Evolutionary conservation across 768 basidiomycete genomes (phyloP).

Genomic region (Pholiota microspora): DNA sequence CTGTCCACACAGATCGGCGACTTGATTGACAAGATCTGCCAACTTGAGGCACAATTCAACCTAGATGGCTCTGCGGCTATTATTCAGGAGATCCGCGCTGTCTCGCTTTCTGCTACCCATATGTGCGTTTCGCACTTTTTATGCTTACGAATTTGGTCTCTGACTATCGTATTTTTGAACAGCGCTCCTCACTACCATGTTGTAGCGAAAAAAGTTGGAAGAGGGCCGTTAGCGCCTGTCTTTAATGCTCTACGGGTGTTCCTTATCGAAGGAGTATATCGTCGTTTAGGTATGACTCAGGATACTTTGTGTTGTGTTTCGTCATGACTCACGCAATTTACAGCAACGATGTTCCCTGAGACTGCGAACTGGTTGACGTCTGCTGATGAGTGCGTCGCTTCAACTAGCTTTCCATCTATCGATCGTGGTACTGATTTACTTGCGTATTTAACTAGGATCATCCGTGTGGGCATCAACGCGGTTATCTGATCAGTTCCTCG

Average conservation of each 20-base stretch:
- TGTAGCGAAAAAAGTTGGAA: constrained; percentile 36
- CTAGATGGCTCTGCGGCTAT: constrained; percentile 28
- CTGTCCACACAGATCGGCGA: constrained; percentile 32
- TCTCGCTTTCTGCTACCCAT: constrained; percentile 46
- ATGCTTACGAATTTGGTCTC: background rate
- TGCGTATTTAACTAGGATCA: constrained; percentile 42
- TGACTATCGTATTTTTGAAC: background rate
- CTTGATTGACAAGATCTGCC: constrained; percentile 49
- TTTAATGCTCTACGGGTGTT: constrained; percentile 44
- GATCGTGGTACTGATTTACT: background rate
- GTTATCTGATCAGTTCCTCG: constrained; percentile 30
- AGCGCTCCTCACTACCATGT: constrained; percentile 63
- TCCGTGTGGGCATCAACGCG: constrained; percentile 58
- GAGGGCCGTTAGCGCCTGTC: constrained; percentile 29
- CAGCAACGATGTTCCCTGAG: constrained; percentile 62
- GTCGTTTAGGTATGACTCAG: constrained; percentile 46
- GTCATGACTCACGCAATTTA: constrained; percentile 1
- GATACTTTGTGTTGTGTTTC: no score
- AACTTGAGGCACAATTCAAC: constrained; percentile 42
- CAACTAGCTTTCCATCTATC: background rate
- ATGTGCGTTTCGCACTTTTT: constrained; percentile 39
- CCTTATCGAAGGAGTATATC: constrained; percentile 64
- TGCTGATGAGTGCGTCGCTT: constrained; percentile 49
- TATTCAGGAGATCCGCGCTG: constrained; percentile 39
- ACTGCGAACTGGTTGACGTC: constrained; percentile 55